phyloP scores from a whole-genome alignment of 345 rosid species.

The Rubroshorea leprosula region DNA sequence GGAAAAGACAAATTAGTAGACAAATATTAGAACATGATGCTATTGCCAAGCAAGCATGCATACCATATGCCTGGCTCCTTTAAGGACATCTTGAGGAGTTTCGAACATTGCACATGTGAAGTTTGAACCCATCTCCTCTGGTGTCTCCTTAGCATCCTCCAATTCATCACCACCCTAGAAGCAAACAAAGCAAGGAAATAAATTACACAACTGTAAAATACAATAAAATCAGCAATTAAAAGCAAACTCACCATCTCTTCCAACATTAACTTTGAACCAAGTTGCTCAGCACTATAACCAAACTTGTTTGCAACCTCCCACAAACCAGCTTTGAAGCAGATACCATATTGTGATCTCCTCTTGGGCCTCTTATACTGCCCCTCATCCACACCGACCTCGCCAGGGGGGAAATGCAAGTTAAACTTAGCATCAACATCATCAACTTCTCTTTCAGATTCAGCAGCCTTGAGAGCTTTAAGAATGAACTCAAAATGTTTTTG shows the following conservation, averaged over 20 bases:
- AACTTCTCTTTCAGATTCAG: slow-evolving; percentile 90
- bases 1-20: not conserved
- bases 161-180: slow-evolving; percentile 54
- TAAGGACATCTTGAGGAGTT: slow-evolving; percentile 83
- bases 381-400: slow-evolving; percentile 83
- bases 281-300: slow-evolving; percentile 87
- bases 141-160: slow-evolving; percentile 94
- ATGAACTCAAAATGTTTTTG: slow-evolving; percentile 77
- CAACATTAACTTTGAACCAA: slow-evolving; percentile 64
- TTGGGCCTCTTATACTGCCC: slow-evolving; percentile 93
- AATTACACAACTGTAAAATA: slow-evolving; percentile 10
- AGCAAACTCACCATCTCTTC: slow-evolving; percentile 56
- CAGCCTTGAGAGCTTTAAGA: slow-evolving; percentile 56
- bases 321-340: slow-evolving; percentile 83
- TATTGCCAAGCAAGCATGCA: not conserved
- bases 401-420: slow-evolving; percentile 94
- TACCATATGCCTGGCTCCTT: slow-evolving; percentile 99
- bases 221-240: slow-evolving; percentile 1
- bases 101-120: slow-evolving; percentile 91
- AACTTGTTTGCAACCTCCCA: slow-evolving; percentile 95
- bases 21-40: not conserved
- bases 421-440: slow-evolving; percentile 97
- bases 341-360: slow-evolving; percentile 77
- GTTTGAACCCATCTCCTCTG: slow-evolving; percentile 87
- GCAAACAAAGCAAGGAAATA: slow-evolving; percentile 22